phyloP scores from a whole-genome alignment of 1,139 yeast species.

The Pneumocystis oryctolagi region DNA sequence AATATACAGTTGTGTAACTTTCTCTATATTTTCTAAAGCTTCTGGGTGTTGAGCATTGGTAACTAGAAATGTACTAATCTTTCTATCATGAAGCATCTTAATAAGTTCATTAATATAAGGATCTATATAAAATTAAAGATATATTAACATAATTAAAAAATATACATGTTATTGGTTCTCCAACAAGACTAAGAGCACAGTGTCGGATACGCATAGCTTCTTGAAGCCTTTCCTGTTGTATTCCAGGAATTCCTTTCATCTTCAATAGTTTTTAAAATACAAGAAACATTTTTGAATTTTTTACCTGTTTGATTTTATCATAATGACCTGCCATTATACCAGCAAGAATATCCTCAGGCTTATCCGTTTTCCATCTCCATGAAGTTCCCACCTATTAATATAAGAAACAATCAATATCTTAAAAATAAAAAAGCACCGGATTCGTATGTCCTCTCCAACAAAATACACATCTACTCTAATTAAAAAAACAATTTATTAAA shows the following conservation, averaged over 20 bases:
- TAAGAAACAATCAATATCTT: background rate
- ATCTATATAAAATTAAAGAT: constrained; percentile 25
- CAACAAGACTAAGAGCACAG: constrained; percentile 83
- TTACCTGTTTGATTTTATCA: constrained; percentile 49
- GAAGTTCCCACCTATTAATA: constrained; percentile 46
- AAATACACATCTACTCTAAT: constrained; percentile 48
- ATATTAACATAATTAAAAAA: background rate
- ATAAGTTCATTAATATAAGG: constrained; percentile 81
- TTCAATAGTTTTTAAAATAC: constrained; percentile 25
- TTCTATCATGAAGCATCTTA: constrained; percentile 58
- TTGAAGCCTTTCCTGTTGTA: constrained; percentile 73
- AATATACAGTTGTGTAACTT: constrained; percentile 68
- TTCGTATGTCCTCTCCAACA: constrained; percentile 98
- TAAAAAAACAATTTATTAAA: background rate
- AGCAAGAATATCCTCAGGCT: constrained; percentile 65
- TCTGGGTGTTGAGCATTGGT: constrained; percentile 95
- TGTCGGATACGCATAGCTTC: constrained; percentile 82
- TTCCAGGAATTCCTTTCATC: constrained; percentile 92
- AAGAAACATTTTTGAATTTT: background rate
- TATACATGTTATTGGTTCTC: constrained; percentile 64
- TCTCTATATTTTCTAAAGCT: constrained; percentile 48
- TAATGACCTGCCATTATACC: constrained; percentile 86
- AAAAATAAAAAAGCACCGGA: constrained; percentile 35
- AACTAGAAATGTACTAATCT: constrained; percentile 73
- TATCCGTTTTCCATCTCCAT: constrained; percentile 93